Percentiles rank a stretch among this genome's conserved stretches.
Conservation (phyloP, 345 rosid genomes). For the Acer saccharum region DNA sequence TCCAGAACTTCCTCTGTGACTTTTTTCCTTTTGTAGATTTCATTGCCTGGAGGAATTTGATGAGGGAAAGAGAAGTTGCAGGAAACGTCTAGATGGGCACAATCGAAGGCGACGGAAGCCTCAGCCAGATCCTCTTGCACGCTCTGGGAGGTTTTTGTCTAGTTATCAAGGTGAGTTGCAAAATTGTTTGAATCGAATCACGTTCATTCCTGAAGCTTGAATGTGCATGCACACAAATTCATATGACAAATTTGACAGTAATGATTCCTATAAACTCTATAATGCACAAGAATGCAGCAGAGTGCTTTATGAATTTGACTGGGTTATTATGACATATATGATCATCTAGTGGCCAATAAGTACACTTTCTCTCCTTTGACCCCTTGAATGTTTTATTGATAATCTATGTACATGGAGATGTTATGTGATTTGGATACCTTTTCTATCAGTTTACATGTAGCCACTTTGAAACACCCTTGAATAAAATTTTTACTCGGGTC, state of each 20-base stretch:
- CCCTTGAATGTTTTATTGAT: background rate
- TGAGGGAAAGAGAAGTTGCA: constrained; percentile 63
- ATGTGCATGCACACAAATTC: background rate
- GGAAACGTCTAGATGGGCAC: constrained; percentile 63
- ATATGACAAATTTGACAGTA: background rate
- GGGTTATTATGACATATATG: background rate
- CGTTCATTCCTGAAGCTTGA: constrained; percentile 11
- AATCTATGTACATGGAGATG: background rate
- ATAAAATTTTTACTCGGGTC: background rate
- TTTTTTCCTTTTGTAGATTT: constrained; percentile 33
- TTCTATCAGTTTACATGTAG: background rate
- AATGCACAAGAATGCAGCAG: background rate
- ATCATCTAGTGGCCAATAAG: constrained; percentile 15
- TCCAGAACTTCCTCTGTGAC: background rate
- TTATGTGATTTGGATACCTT: background rate
- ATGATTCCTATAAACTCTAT: background rate
- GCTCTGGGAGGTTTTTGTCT: constrained; percentile 31
- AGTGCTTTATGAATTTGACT: constrained; percentile 19
- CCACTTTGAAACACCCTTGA: background rate
- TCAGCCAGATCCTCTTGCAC: constrained; percentile 41
- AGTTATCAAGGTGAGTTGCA: constrained; percentile 47
- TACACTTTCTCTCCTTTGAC: background rate
- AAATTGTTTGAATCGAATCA: background rate
- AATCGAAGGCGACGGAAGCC: constrained; percentile 56
- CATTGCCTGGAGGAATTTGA: constrained; percentile 60